These are phyloP conservation scores for Exophiala calicioides DNA, from an alignment of 2,329 filamentous ascomycete genomes.

Conservation along the genomic window DNA sequence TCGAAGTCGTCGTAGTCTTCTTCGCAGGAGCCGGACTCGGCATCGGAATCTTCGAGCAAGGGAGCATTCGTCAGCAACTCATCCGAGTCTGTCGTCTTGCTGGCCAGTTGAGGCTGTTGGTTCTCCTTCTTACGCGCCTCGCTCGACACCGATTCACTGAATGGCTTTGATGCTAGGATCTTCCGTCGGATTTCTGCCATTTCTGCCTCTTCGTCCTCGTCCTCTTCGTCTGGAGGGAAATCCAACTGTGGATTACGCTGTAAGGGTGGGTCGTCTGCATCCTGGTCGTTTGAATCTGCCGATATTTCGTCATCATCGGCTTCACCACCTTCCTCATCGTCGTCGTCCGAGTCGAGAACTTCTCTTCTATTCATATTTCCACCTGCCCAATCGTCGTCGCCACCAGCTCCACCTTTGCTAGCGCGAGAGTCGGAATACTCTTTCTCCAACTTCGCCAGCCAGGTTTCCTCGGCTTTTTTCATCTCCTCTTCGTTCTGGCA, in stretches of 20 bases:
- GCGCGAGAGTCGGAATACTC: constrained; percentile 82
- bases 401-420: constrained; percentile 56
- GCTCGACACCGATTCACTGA: constrained; percentile 58
- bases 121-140: constrained; percentile 40
- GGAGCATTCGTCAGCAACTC: constrained; percentile 6
- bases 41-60: constrained; percentile 60
- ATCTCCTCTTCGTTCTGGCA: constrained; percentile 79
- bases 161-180: constrained; percentile 89
- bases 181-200: constrained; percentile 91
- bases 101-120: constrained; percentile 64
- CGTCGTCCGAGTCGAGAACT: constrained; percentile 28
- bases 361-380: constrained; percentile 75
- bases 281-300: constrained; percentile 47
- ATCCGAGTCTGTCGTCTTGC: constrained; percentile 38
- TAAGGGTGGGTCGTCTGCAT: constrained; percentile 49
- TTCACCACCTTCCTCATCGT: constrained; percentile 41
- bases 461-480: constrained; percentile 80
- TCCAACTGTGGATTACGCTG: constrained; percentile 57
- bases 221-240: constrained; percentile 74
- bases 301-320: constrained; percentile 51
- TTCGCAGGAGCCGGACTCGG: constrained; percentile 68
- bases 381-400: constrained; percentile 77
- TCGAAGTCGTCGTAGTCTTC: constrained; percentile 75
- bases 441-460: constrained; percentile 84
- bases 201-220: constrained; percentile 78